phyloP scores from a whole-genome alignment of 2,329 filamentous ascomycete species.

The Trichophyton schoenleinii region DNA sequence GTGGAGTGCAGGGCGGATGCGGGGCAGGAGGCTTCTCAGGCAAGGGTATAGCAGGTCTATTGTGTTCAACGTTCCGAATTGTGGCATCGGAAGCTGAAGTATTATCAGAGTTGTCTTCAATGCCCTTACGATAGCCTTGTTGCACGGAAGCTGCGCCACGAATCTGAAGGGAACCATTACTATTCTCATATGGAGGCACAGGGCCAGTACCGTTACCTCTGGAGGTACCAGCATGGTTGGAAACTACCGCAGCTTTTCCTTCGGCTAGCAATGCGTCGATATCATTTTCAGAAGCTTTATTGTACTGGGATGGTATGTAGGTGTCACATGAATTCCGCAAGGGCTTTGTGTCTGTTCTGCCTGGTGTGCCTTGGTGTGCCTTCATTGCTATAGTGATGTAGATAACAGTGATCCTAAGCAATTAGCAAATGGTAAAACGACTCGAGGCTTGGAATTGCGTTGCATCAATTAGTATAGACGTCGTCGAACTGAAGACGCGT shows the following conservation, averaged over 20 bases:
- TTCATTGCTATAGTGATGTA: not conserved
- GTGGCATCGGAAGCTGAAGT: not conserved
- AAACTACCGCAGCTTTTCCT: conserved; percentile 11
- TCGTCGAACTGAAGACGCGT: too few species aligned
- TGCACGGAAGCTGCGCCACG: not conserved
- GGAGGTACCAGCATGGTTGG: not conserved
- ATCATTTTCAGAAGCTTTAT: conserved; percentile 4
- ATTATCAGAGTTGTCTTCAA: not conserved
- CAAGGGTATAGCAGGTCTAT: not conserved
- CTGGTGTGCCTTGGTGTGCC: not conserved
- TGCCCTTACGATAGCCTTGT: not conserved
- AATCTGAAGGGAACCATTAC: not conserved
- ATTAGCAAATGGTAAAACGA: not conserved
- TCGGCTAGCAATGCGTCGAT: conserved; percentile 15
- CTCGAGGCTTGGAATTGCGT: not conserved
- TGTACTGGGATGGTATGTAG: not conserved
- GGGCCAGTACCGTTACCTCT: not conserved
- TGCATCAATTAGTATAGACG: not conserved
- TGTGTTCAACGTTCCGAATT: not conserved
- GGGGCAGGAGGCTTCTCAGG: not conserved
- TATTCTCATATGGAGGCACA: not conserved
- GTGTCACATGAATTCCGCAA: not conserved
- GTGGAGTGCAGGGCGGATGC: not conserved
- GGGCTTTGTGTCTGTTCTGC: not conserved
- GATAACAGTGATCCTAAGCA: not conserved